A percentile compares a stretch with the other conserved stretches of the same genome.
Evolutionary conservation across 2,329 filamentous ascomycete species (phyloP).

Genomic region (Echinosphaeria canescens): DNA sequence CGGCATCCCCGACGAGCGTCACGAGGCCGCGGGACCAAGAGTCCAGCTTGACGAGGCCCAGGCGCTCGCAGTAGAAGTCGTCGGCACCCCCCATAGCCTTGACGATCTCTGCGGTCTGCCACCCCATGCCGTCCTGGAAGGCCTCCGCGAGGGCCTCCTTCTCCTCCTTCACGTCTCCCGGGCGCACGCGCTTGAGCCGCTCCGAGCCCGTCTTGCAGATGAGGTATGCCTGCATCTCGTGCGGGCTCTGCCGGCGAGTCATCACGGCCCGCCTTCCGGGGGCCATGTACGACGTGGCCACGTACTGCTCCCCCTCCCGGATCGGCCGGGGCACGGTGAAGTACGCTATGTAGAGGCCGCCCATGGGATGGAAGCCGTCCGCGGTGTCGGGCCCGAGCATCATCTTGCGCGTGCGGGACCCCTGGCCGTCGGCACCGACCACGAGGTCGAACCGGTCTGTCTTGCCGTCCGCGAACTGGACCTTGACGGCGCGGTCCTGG

Average conservation of each 20-base stretch:
- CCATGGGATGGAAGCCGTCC: slow-evolving; percentile 5
- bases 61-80: slow-evolving; percentile 22
- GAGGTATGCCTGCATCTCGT: slow-evolving; percentile 16
- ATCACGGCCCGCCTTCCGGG: slow-evolving; percentile 12
- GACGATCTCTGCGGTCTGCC: slow-evolving; percentile 14
- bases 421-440: slow-evolving; percentile 29
- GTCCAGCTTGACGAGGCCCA: slow-evolving; percentile 21
- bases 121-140: slow-evolving; percentile 16
- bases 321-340: slow-evolving; percentile 10
- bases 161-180: slow-evolving; percentile 13
- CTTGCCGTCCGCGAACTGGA: slow-evolving; percentile 18
- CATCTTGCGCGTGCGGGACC: slow-evolving; percentile 19
- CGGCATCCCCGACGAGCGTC: slow-evolving; percentile 30
- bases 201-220: slow-evolving; percentile 5
- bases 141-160: slow-evolving; percentile 15
- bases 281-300: slow-evolving; percentile 5
- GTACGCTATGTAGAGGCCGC: slow-evolving; percentile 9
- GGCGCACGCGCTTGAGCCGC: slow-evolving; percentile 6
- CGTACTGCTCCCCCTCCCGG: slow-evolving; percentile 4
- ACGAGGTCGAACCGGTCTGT: slow-evolving; percentile 23
- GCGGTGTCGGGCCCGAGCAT: slow-evolving; percentile 10
- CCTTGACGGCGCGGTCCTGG: slow-evolving; percentile 8
- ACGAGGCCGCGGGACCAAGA: slow-evolving; percentile 22
- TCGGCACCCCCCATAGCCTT: slow-evolving; percentile 15
- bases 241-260: slow-evolving; percentile 14